Evolutionary conservation across 2,329 filamentous ascomycete species (phyloP).

Genomic region (Fusarium pininemorale): DNA sequence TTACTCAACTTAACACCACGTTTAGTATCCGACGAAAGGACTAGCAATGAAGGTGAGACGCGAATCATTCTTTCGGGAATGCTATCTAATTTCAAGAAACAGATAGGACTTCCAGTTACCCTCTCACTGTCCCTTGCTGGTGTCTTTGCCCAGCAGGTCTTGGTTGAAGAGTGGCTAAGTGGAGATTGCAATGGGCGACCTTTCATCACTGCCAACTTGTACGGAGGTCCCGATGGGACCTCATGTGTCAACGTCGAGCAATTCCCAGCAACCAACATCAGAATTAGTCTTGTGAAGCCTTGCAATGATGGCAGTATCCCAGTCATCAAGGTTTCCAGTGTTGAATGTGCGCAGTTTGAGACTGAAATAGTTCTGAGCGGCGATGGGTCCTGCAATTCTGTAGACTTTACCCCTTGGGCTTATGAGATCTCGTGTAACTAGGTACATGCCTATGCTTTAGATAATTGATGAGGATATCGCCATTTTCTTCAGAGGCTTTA

Average conservation of each 20-base stretch:
- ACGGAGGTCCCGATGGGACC: not conserved
- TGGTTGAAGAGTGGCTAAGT: not conserved
- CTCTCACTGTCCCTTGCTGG: not conserved
- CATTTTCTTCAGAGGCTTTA: not conserved
- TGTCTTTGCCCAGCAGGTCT: not conserved
- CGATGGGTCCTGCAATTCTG: not conserved
- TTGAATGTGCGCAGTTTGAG: not conserved
- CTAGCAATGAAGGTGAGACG: not conserved
- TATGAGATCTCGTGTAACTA: not conserved
- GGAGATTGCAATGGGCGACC: not conserved
- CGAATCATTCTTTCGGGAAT: rapidly evolving
- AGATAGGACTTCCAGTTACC: not conserved
- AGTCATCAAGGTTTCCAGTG: not conserved
- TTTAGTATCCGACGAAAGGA: too few relatives aligned
- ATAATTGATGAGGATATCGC: rapidly evolving
- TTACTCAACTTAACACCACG: rapidly evolving
- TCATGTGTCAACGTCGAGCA: not conserved
- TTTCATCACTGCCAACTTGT: not conserved
- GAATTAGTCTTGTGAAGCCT: not conserved
- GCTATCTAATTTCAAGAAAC: not conserved
- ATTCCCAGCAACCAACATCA: not conserved
- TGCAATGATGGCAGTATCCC: not conserved
- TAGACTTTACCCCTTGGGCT: not conserved
- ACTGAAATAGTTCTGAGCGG: not conserved
- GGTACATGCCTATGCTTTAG: too few relatives aligned